Evolutionary conservation across 2,329 filamentous ascomycete genomes (phyloP).

Genomic region (Fusarium tjaetaba): DNA sequence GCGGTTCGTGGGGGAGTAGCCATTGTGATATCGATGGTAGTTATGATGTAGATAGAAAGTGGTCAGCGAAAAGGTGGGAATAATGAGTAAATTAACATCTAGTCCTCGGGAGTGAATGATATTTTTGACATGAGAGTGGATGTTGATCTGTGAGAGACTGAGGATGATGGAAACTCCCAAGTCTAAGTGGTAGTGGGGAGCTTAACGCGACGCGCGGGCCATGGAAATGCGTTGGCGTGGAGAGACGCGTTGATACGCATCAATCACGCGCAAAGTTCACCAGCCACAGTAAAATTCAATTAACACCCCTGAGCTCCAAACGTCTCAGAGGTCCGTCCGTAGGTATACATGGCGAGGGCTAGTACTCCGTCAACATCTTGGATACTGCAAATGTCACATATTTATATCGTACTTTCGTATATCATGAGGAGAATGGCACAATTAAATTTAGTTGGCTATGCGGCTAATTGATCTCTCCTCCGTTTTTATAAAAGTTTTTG

Average conservation of each 20-base stretch:
- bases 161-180: not conserved
- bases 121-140: conserved; percentile 6
- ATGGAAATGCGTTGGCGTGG: conserved; percentile 35
- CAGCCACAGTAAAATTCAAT: conserved; percentile 7
- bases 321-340: not conserved
- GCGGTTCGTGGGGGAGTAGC: conserved; percentile 55
- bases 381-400: not conserved
- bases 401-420: not conserved
- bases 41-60: not conserved
- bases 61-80: not conserved
- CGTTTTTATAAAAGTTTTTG: conserved; percentile 5
- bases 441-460: conserved; percentile 39
- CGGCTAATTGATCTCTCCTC: conserved; percentile 30
- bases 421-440: conserved; percentile 31
- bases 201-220: conserved; percentile 47
- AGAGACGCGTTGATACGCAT: conserved; percentile 41
- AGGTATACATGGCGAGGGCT: not conserved
- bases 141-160: conserved; percentile 6
- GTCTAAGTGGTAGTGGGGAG: conserved; percentile 42
- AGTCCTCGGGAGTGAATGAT: not conserved
- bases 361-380: not conserved
- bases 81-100: not conserved
- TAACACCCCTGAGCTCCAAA: not conserved
- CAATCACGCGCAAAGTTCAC: conserved; percentile 20
- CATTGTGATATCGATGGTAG: conserved; percentile 51